A percentile compares a stretch with the other conserved stretches of the same genome.
phyloP scores from a whole-genome alignment of 1,284 basidiomycete species.

The Vanrija sp. region DNA sequence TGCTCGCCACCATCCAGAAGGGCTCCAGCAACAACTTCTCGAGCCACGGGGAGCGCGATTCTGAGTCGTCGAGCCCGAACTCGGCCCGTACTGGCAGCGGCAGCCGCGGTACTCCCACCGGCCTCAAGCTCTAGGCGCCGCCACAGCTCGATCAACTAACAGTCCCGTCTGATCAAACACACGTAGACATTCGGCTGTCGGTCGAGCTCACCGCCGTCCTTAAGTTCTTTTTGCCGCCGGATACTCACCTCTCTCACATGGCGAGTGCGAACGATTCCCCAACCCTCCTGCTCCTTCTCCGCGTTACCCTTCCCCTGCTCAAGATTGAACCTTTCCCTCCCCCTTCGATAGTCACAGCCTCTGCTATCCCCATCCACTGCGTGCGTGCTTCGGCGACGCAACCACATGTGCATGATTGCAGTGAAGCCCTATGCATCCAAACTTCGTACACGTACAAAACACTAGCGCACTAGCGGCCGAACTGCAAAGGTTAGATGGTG shows the following conservation, averaged over 20 bases:
- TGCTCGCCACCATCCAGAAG: too few relatives aligned
- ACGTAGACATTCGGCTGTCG: too few relatives aligned
- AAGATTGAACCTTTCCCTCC: background rate
- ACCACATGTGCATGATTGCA: slow-evolving; percentile 5
- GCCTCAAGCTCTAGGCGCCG: too few relatives aligned
- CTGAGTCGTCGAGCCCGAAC: too few relatives aligned
- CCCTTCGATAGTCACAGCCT: background rate
- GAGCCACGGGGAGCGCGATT: too few relatives aligned
- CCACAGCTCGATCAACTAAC: too few relatives aligned
- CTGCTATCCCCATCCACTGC: background rate
- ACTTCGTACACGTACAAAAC: slow-evolving; percentile 9
- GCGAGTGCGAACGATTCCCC: too few relatives aligned
- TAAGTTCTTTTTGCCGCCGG: background rate
- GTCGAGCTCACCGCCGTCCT: too few relatives aligned
- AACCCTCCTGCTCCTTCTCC: background rate
- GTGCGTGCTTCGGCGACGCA: background rate
- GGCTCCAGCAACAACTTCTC: too few relatives aligned
- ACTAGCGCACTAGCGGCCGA: slow-evolving; percentile 19
- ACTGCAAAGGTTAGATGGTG: slow-evolving; percentile 10
- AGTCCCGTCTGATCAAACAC: too few relatives aligned
- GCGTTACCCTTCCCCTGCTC: background rate
- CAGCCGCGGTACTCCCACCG: too few relatives aligned
- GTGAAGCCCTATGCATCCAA: slow-evolving; percentile 12
- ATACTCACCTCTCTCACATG: background rate
- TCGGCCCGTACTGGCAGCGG: too few relatives aligned